These are phyloP conservation scores for Phytophthora fragariaefolia DNA, from an alignment of 352 stramenopile species.

Conservation along the genomic window DNA sequence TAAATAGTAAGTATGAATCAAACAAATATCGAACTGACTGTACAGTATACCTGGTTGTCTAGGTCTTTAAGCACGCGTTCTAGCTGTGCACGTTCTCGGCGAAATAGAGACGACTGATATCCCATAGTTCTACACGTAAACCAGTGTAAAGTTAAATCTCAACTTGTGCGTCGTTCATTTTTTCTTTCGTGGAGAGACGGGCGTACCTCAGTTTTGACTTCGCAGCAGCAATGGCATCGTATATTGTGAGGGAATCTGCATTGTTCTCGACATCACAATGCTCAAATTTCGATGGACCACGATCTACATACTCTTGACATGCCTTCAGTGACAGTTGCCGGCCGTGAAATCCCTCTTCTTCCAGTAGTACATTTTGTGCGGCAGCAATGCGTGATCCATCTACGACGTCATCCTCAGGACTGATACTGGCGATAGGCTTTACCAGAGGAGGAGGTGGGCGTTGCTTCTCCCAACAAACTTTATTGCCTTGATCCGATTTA, in stretches of 20 bases:
- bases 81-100: constrained; percentile 24
- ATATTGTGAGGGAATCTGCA: constrained; percentile 18
- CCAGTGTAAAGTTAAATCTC: not conserved
- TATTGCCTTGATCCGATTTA: not conserved
- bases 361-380: constrained; percentile 41
- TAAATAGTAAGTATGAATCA: not conserved
- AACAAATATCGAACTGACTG: not conserved
- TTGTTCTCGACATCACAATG: not conserved
- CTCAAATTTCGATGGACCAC: constrained; percentile 19
- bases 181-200: not conserved
- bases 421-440: constrained; percentile 55
- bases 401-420: constrained; percentile 52
- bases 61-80: constrained; percentile 24
- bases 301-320: constrained; percentile 19
- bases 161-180: too few relatives aligned
- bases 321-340: constrained; percentile 21
- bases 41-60: constrained; percentile 22
- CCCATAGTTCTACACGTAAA: constrained; percentile 8
- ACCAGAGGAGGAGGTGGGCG: constrained; percentile 38
- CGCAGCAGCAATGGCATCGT: constrained; percentile 36
- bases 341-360: constrained; percentile 64
- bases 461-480: constrained; percentile 11
- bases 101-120: constrained; percentile 10
- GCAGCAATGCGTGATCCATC: constrained; percentile 44
- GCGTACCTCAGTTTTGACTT: constrained; percentile 35